A percentile compares a stretch with the other conserved stretches of the same genome.
phyloP scores from a whole-genome alignment of 75 land plant genomes.

The Chamaecyparis obtusa region DNA sequence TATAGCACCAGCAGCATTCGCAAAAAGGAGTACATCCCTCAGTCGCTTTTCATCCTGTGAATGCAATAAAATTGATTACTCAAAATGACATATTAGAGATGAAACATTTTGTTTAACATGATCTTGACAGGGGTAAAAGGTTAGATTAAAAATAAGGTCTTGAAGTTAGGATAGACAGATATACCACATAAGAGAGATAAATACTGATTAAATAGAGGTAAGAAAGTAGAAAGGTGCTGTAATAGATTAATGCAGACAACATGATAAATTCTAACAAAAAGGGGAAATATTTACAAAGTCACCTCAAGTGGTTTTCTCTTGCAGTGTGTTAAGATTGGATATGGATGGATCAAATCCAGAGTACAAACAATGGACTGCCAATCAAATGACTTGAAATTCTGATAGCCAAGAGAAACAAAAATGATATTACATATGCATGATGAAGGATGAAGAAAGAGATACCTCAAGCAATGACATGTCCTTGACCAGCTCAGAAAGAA shows the following conservation, averaged over 20 bases:
- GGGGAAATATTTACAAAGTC: neutral
- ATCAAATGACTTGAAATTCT: neutral
- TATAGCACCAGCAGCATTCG: conserved; percentile 44
- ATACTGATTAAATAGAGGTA: too few species aligned
- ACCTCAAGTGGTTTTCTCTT: neutral
- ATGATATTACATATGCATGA: neutral
- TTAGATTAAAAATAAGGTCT: neutral
- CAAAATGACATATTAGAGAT: neutral
- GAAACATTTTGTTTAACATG: neutral
- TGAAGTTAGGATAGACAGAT: neutral
- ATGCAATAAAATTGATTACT: neutral
- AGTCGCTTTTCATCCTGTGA: conserved; percentile 28
- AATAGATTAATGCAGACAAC: neutral
- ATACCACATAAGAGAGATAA: neutral
- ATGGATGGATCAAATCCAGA: neutral
- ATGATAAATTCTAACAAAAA: neutral
- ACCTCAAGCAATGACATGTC: conserved; percentile 24
- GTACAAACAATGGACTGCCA: neutral
- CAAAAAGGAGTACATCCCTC: conserved; percentile 30
- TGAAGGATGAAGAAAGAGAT: neutral
- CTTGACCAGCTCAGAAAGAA: conserved; percentile 36
- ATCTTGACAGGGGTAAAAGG: neutral
- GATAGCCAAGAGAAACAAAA: neutral
- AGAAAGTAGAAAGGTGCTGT: neutral
- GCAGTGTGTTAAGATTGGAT: neutral